Base-by-base conservation (phyloP, 2,329 filamentous ascomycete genomes). In the Alternaria sp. region DNA sequence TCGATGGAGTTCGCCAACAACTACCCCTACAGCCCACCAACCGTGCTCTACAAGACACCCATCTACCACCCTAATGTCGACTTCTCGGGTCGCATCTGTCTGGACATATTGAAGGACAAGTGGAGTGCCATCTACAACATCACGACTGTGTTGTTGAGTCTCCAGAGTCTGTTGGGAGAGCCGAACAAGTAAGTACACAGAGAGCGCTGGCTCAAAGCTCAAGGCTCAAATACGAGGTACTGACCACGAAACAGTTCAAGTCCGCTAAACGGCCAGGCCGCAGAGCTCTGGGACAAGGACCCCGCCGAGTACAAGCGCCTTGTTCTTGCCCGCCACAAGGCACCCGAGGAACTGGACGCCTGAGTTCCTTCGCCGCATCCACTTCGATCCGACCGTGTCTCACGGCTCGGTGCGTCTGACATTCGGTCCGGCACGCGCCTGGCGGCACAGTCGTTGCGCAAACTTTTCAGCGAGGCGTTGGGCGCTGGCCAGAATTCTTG, bases 31-130 rank as follows among this genome's bases (percentile, higher is more conserved):
- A 86, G 89, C 1, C 87, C 95, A 23, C 95, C 95, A 0, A 92
- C 90, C 2, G 95, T 99, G 17, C 85, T 97, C 59, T 99, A 97
- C 88, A 96, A 93, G 83, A 99, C 96, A 6, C 95, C 95, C 36
- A 97, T 99, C 80, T 99, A 98, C 84, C 95, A 99, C 79, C 95
- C 95, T 53, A 99, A 99, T 72, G 92, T 99, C 70, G 95, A 99
- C 81, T 97, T 99, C 82, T 93, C 91, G 3, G 95, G 95, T 39
- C 87, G 95, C 56, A 99, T 99, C 79, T 99, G 95, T 78, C 85
- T 99, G 61, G 96, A 99, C 75, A 99, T 99, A 68, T 84, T 99
- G 66, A 98, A 97, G 85, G 95, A 98, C 79, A 97, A 97, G 82
- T 99, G 95, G 95, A 97, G 93, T 59, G 93, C 95, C 17, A 93